Base-by-base conservation (phyloP, 1,139 yeast species). In the Yamadazyma buinensis region DNA sequence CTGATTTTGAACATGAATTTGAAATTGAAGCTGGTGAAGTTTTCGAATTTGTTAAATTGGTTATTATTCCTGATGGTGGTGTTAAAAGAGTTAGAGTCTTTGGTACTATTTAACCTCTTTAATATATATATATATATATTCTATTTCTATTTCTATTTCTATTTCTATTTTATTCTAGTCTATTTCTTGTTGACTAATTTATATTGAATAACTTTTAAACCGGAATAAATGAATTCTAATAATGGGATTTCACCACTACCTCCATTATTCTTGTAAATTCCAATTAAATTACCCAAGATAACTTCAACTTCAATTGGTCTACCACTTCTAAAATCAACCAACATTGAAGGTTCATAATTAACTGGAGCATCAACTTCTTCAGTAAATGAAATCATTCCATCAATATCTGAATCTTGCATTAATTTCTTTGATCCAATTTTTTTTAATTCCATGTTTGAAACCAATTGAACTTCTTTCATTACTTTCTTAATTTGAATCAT, bases 1-100 rank as follows among this genome's bases (percentile, higher is more conserved):
- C 96, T 10, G 95, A 88, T 57, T 66, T 69, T 42, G 95, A 85
- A 55, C 96, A 88, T 53, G 61, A 55, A 21, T 86, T 62, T 55
- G 58, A 57, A 10, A 59, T 70, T 22, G 48, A 54, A 15, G 50
- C 51, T 23, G 48, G 50, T 11, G 84, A 86, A 22, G 75, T 80
- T 52, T 48, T 46, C 4, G 5, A 5, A 5, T 7, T 5, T 17
- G 85, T 87, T 23, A 76, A 80, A 52, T 57, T 90, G 46, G 79
- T 86, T 13, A 84, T 90, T 55, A 84, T 88, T 43, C 97, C 97
- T 21, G 97, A 90, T 53, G 97, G 97, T 35, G 97, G 97, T 42
- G 87, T 88, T 38, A 90, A 90, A 69, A 76, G 97, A 57, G 63
- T 90, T 29, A 75, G 95, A 47, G 92, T 87, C 21, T 75, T 77